Evolutionary conservation across 108 stramenopile species (phyloP).

Genomic region (Halocafeteria seosinensis): DNA sequence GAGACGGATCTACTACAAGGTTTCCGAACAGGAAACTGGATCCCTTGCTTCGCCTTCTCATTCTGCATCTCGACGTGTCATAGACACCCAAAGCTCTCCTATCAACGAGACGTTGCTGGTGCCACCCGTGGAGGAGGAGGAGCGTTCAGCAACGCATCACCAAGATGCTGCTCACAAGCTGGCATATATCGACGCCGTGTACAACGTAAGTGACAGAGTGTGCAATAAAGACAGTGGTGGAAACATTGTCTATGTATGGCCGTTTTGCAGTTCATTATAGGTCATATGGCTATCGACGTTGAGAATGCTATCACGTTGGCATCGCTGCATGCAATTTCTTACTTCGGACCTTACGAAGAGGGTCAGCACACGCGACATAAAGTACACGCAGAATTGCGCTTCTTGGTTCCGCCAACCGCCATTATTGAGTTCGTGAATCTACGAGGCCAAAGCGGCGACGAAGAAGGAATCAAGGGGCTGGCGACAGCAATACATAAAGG

Average conservation of each 20-base stretch:
- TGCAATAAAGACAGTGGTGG: no score
- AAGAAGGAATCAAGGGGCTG: neutral
- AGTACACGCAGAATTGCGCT: neutral
- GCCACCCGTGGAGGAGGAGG: neutral
- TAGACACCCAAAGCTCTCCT: no score
- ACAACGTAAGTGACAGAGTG: neutral
- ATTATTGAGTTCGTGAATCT: neutral
- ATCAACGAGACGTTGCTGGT: neutral
- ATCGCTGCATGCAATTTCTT: neutral
- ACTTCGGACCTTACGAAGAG: neutral
- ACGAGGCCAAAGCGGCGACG: neutral
- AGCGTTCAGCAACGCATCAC: neutral
- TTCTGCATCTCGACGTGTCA: no score
- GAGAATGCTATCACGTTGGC: no score
- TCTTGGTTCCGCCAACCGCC: neutral
- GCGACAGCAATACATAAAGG: no score
- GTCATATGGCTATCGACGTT: no score
- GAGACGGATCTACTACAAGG: neutral
- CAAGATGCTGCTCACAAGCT: neutral
- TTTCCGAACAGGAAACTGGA: neutral
- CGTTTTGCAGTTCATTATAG: neutral
- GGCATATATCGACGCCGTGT: neutral
- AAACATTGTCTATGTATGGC: neutral
- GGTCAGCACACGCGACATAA: neutral
- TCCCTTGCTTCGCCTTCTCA: no score